phyloP scores from a whole-genome alignment of 1,284 basidiomycete species.

The Exobasidium rhododendri region DNA sequence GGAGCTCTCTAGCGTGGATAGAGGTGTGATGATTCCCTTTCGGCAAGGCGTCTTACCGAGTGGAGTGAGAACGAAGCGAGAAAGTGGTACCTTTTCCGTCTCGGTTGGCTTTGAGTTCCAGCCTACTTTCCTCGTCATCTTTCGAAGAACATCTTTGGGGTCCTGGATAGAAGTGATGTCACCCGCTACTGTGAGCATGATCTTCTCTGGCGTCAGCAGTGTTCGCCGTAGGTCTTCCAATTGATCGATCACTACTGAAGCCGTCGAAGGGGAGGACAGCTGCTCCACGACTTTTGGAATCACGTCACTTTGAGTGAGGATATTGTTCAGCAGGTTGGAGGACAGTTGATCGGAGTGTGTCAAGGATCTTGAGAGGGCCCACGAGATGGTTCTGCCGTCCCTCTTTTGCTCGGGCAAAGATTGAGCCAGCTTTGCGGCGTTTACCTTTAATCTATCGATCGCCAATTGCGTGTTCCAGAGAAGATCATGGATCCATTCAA shows the following conservation, averaged over 20 bases:
- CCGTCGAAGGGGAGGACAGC: constrained; percentile 56
- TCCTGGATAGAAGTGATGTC: constrained; percentile 63
- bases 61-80: constrained; percentile 69
- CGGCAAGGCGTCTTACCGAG: constrained; percentile 71
- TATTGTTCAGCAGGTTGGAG: constrained; percentile 68
- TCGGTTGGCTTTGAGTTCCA: constrained; percentile 22
- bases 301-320: constrained; percentile 72
- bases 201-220: constrained; percentile 65
- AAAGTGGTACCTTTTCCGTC: constrained; percentile 64
- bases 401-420: constrained; percentile 90
- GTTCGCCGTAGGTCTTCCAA: constrained; percentile 37
- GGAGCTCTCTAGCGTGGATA: constrained; percentile 91
- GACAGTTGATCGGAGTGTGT: constrained; percentile 69
- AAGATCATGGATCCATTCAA: constrained; percentile 85
- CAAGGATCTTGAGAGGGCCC: constrained; percentile 69
- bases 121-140: not conserved
- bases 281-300: constrained; percentile 72
- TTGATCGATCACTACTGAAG: constrained; percentile 34
- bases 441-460: constrained; percentile 80
- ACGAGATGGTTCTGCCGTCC: constrained; percentile 76
- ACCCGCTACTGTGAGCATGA: constrained; percentile 83
- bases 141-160: not conserved
- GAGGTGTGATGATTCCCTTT: constrained; percentile 78
- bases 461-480: constrained; percentile 79
- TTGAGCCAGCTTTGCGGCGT: constrained; percentile 83